A percentile compares a stretch with the other conserved stretches of the same genome.
These are phyloP conservation scores for Salinomyces thailandicus DNA, from an alignment of 2,329 filamentous ascomycete species.

Conservation along the genomic window DNA sequence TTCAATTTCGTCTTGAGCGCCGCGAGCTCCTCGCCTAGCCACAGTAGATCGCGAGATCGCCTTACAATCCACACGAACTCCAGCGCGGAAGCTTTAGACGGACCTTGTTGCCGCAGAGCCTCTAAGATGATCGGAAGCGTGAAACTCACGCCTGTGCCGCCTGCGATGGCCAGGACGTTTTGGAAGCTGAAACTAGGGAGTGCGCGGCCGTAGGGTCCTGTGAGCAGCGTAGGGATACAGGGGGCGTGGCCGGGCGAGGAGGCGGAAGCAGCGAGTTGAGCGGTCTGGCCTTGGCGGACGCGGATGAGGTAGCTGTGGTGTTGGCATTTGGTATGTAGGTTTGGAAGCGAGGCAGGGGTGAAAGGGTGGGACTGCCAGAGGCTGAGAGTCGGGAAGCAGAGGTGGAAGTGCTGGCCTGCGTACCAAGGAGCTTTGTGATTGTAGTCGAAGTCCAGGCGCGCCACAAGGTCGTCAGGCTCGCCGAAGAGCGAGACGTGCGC, in stretches of 20 bases:
- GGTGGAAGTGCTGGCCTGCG: conserved; percentile 61
- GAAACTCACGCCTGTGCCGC: conserved; percentile 50
- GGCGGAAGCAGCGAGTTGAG: conserved; percentile 39
- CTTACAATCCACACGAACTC: conserved; percentile 58
- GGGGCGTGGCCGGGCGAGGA: conserved; percentile 12
- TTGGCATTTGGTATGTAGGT: conserved; percentile 15
- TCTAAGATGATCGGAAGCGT: conserved; percentile 37
- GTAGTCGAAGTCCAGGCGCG: conserved; percentile 57
- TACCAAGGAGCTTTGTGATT: conserved; percentile 46
- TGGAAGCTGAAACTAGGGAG: conserved; percentile 19
- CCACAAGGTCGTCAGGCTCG: conserved; percentile 50
- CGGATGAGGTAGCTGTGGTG: conserved; percentile 29
- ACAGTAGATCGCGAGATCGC: conserved; percentile 43
- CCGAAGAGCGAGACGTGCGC: conserved; percentile 45
- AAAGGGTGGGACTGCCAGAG: conserved; percentile 67
- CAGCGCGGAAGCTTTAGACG: conserved; percentile 24
- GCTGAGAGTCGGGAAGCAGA: conserved; percentile 55
- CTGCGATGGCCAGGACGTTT: conserved; percentile 30
- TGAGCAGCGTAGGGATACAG: conserved; percentile 48
- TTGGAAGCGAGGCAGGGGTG: conserved; percentile 49
- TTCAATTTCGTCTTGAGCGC: conserved; percentile 30
- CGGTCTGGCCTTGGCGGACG: conserved; percentile 45
- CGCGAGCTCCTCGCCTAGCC: conserved; percentile 49
- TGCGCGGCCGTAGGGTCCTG: conserved; percentile 52
- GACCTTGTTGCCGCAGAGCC: conserved; percentile 27